Conservation (phyloP, 2,329 filamentous ascomycete species). For the Phaeomoniella chlamydospora region DNA sequence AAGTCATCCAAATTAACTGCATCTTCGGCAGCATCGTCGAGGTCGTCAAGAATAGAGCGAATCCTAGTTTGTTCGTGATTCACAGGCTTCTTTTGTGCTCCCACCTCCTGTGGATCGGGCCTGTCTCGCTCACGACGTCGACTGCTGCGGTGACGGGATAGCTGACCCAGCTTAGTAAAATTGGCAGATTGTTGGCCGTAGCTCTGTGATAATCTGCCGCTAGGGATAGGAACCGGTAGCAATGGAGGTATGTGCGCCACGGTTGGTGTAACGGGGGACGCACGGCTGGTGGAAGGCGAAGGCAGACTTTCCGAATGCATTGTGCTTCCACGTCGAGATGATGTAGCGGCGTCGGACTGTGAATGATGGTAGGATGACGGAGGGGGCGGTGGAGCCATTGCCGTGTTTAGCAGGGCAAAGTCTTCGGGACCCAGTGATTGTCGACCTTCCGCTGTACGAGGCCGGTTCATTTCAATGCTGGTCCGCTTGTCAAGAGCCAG, state of each 20-base stretch:
- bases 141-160: not conserved
- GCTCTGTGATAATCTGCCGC: not conserved
- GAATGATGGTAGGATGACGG: slow-evolving; percentile 13
- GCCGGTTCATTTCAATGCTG: slow-evolving; percentile 12
- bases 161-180: not conserved
- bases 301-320: slow-evolving; percentile 22
- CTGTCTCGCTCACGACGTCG: not conserved
- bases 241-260: slow-evolving; percentile 14
- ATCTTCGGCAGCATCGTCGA: slow-evolving; percentile 39
- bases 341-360: slow-evolving; percentile 13
- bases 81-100: slow-evolving; percentile 3
- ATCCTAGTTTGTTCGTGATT: slow-evolving; percentile 25
- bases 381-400: slow-evolving; percentile 22
- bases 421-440: slow-evolving; percentile 21
- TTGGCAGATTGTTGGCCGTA: not conserved
- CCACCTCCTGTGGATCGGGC: not conserved
- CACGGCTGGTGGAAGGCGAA: slow-evolving; percentile 19
- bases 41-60: slow-evolving; percentile 25
- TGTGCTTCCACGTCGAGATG: slow-evolving; percentile 18
- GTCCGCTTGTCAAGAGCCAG: slow-evolving; percentile 1
- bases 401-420: slow-evolving; percentile 21
- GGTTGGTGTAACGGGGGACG: slow-evolving; percentile 24
- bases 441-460: slow-evolving; percentile 17
- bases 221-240: not conserved
- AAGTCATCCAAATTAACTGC: slow-evolving; percentile 38